Evolutionary conservation across 1,284 basidiomycete species (phyloP), one percentile per base, ranked within the genome.

Genomic region (Papiliotrema nemorosa): DNA sequence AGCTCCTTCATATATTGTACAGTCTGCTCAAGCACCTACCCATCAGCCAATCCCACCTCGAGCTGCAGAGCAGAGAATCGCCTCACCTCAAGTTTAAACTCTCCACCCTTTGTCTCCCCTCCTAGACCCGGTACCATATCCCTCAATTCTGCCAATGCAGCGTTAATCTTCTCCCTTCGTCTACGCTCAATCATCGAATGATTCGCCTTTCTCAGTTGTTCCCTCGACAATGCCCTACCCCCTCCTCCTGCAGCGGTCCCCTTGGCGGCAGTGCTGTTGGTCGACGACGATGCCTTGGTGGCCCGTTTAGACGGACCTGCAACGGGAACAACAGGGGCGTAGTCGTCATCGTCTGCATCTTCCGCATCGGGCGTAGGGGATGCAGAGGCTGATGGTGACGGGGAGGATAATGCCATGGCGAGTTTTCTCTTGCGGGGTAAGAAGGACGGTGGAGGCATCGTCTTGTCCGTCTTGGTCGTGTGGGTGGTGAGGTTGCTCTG

Each of bases 81-180:
- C 60, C 70, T 50, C 50, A 71, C 72, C 59, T 75, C 73, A 9
- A 75, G 62, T 59, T 75, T 75, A 63, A 75, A 75, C 53, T 75
- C 73, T 16, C 73, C 73, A 0, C 63, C 71, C 47, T 70, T 69
- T 6, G 60, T 64, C 26, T 69, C 67, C 9, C 64, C 66, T 2
- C 67, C 67, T 29, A 75, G 55, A 21, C 70, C 71, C 9, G 73
- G 73, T 1, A 74, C 72, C 73, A 75, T 75, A 34, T 53, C 52
- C 27, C 73, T 61, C 50, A 75, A 53, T 25, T 73, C 66, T 3
- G 60, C 54, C 34, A 75, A 54, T 3, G 73, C 73, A 16, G 60
- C 54, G 50, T 75, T 75, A 47, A 75, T 75, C 66, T 75, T 75
- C 52, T 75, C 73, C 50, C 73, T 63, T 33, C 73, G 49, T 16